Conservation (phyloP, 306 rosid species). For the Mucuna pruriens region DNA sequence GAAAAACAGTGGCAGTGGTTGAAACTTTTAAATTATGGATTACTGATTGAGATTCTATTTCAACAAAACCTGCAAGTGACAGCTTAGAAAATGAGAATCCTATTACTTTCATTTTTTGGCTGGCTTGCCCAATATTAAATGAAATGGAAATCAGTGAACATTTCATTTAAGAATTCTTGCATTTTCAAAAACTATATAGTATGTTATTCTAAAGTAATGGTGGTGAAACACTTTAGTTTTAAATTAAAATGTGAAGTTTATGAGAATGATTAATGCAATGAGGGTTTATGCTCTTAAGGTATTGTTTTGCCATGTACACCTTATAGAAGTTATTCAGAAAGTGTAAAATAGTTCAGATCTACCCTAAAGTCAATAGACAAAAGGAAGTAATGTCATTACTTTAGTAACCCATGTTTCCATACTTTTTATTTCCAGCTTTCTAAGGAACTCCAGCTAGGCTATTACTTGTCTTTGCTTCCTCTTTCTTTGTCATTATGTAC, state of each 20-base stretch:
- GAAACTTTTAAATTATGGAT: background rate
- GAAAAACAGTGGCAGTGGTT: background rate
- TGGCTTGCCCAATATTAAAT: constrained; percentile 5
- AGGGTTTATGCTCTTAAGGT: background rate
- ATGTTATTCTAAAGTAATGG: background rate
- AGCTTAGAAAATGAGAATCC: background rate
- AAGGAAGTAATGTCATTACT: background rate
- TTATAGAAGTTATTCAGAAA: background rate
- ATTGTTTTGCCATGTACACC: background rate
- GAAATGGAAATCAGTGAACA: background rate
- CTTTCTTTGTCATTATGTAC: background rate
- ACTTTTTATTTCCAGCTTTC: background rate
- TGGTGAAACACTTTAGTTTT: background rate
- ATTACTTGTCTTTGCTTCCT: background rate
- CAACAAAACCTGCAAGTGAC: background rate
- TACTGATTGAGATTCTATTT: background rate
- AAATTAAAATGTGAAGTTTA: background rate
- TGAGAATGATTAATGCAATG: background rate
- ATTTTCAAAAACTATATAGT: background rate
- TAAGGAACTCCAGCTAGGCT: background rate
- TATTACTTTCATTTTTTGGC: background rate
- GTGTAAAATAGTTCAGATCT: background rate
- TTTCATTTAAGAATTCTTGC: background rate
- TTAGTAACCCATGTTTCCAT: background rate
- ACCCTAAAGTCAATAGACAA: background rate